Evolutionary conservation across 345 rosid species (phyloP), one percentile per base, ranked within the genome.

Genomic region (Fremontodendron californicum): DNA sequence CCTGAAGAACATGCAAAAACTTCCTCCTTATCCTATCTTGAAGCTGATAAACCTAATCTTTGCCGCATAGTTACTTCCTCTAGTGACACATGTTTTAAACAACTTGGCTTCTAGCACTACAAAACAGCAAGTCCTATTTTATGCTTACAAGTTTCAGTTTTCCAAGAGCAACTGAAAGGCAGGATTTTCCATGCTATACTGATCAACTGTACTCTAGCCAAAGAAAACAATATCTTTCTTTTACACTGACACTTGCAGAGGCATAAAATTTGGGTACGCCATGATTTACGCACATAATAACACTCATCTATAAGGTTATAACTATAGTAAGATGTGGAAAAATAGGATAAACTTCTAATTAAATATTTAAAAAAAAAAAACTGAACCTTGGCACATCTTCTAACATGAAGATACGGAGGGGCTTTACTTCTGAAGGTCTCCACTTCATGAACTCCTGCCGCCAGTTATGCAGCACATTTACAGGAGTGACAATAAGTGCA

Each of bases 401-500:
- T 80, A 96, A 80, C 99, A 96, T 96, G 87, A 82, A 94, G 76
- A 94, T 87, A 63, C 95, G 94, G 73, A 96, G 89, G 29, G 92
- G 88, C 84, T 96, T 96, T 35, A 87, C 86, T 86, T 96, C 99
- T 70, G 89, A 86, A 76, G 99, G 99, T 74, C 77, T 90, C 99
- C 99, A 96, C 87, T 96, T 96, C 82, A 80, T 74, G 82, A 96
- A 96, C 82, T 96, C 99, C 84, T 86, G 87, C 71, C 94, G 88
- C 99, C 99, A 96, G 82, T 96, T 96, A 82, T 96, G 98, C 84
- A 96, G 91, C 87, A 96, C 99, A 84, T 96, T 96, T 74, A 96
- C 99, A 79, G 98, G 99, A 31, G 93, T 89, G 74, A 96, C 99
- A 49, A 96, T 94, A 77, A 96, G 97, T 39, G 89, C 93, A 80